Base-by-base conservation (phyloP, 768 basidiomycete species). In the Rhodosporidiobolus odoratus region DNA sequence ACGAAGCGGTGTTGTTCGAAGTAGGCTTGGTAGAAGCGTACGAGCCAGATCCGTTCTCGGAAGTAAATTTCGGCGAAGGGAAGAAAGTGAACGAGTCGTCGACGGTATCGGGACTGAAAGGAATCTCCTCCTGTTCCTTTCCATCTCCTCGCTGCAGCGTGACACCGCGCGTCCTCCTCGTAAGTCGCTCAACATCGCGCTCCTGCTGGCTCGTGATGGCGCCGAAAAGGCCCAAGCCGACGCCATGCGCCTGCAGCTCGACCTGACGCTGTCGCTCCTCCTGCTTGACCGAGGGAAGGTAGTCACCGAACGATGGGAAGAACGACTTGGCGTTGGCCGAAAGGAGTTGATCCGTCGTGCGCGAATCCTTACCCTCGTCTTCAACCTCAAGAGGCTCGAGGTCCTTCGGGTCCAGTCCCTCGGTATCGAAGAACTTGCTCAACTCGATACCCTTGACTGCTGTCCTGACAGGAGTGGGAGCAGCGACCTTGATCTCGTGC, bases 51-150 rank as follows among this genome's bases (percentile, higher is more conserved):
- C 48, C 35, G 10, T 64, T 43, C 6, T 6, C 23, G 19, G 21
- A 6, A 27, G 19, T 30, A 32, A 41, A 50, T 10, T 38, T 45
- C 47, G 69, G 59, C 21, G 69, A 41, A 0, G 63, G 64, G 47
- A 25, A 62, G 53, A 70, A 70, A 3, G 69, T 65, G 69, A 70
- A 70, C 37, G 69, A 70, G 63, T 70, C 64, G 59, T 34, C 30
- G 65, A 38, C 53, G 61, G 67, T 40, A 9, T 40, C 3, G 59
- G 38, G 41, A 21, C 13, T 12, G 43, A 21, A 21, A 50, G n/a
- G n/a, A n/a, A n/a, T n/a, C n/a, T n/a, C n/a, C n/a, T n/a, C n/a
- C n/a, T n/a, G n/a, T n/a, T n/a, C 23, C 4, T 56, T 54, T 9
- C 5, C 47, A 4, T 38, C 65, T 12, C 3, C 45, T 38, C 25